Evolutionary conservation across 345 rosid species (phyloP).

Genomic region (Ceriops zippeliana): DNA sequence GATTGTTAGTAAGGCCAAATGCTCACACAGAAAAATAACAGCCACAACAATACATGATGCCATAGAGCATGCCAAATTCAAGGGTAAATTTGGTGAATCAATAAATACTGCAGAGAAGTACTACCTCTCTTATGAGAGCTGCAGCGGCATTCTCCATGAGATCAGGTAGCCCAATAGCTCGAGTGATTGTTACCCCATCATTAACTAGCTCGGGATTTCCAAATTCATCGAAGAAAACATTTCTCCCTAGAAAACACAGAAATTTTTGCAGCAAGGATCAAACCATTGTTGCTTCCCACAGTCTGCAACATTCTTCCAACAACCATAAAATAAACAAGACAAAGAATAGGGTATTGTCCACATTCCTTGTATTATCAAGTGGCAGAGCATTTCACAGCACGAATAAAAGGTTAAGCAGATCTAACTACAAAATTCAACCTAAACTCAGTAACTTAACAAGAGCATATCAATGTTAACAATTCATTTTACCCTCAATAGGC

Average conservation of each 20-base stretch:
- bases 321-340: too few relatives aligned
- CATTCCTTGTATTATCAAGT: too few relatives aligned
- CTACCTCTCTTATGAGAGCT: conserved; percentile 93
- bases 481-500: too few relatives aligned
- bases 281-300: too few relatives aligned
- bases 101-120: conserved; percentile 2
- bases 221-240: conserved; percentile 92
- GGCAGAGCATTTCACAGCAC: too few relatives aligned
- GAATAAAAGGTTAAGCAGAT: too few relatives aligned
- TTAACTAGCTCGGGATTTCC: conserved; percentile 98
- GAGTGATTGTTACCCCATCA: conserved; percentile 94
- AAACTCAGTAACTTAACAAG: too few relatives aligned
- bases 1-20: neutral
- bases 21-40: neutral
- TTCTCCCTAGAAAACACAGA: conserved; percentile 57
- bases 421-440: too few relatives aligned
- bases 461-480: too few relatives aligned
- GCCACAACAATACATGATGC: neutral
- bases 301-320: neutral
- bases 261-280: neutral
- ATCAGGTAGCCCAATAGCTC: conserved; percentile 89
- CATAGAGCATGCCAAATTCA: neutral
- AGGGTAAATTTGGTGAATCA: neutral
- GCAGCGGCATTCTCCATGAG: conserved; percentile 99
- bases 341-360: too few relatives aligned